Evolutionary conservation across 2,329 filamentous ascomycete genomes (phyloP), one percentile per base, ranked within the genome.

Genomic region (Sphaerostilbella broomeana): DNA sequence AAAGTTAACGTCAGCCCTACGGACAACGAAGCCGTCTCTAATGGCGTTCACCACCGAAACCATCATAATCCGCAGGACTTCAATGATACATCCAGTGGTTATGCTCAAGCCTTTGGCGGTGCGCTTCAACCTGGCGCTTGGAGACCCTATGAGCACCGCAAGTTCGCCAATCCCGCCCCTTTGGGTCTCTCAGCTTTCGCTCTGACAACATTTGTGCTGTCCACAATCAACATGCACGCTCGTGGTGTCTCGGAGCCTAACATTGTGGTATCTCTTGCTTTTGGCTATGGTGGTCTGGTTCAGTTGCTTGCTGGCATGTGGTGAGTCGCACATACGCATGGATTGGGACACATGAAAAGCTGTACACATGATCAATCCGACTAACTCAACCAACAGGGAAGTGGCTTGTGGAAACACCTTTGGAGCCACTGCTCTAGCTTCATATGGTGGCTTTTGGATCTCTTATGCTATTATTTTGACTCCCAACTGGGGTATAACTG

Each of bases 341-440:
- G 12, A 16, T 16, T 17, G 11, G 28, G 13, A 34, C 11, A 18
- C 1, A 13, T 24, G n/a, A 21, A n/a, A n/a, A n/a, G n/a, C n/a
- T n/a, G n/a, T n/a, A n/a, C n/a, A n/a, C n/a, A n/a, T n/a, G n/a
- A n/a, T n/a, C n/a, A n/a, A n/a, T n/a, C n/a, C n/a, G n/a, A n/a
- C n/a, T n/a, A n/a, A n/a, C n/a, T n/a, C n/a, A n/a, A n/a, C n/a
- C n/a, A n/a, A n/a, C 38, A 86, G 83, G 84, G 85, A 90, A 67
- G 86, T 90, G 77, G 84, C 84, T 24, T 73, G 86, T n/a, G 85
- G 84, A 42, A 90, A 90, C 70, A 90, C 86, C 9, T 89, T 90
- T 50, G 84, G 84, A 70, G 85, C 84, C 37, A 89, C 84, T 17
- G 84, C 85, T 15, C 67, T 90, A 42, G 85, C 83, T 8, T 89